Evolutionary conservation across 768 basidiomycete genomes (phyloP).

Genomic region (Leccinum truebloodii): DNA sequence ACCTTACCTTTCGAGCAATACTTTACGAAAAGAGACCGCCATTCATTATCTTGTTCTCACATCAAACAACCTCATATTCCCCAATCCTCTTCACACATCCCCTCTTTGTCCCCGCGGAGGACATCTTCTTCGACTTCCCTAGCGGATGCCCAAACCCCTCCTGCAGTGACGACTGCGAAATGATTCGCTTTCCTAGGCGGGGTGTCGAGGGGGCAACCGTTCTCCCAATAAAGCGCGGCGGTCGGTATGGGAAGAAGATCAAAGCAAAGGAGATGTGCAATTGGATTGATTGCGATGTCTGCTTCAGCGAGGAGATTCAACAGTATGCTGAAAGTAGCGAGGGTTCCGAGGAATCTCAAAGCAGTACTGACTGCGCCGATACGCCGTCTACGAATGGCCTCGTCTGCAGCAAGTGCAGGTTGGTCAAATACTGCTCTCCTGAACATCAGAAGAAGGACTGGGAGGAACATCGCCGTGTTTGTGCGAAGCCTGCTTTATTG

Average conservation of each 20-base stretch:
- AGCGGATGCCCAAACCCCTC: slow-evolving; percentile 79
- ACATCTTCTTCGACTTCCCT: slow-evolving; percentile 76
- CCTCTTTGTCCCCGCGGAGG: slow-evolving; percentile 67
- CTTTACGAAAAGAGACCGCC: slow-evolving; percentile 75
- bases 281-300: slow-evolving; percentile 73
- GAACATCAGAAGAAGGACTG: slow-evolving; percentile 78
- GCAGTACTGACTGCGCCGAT: slow-evolving; percentile 39
- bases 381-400: slow-evolving; percentile 45
- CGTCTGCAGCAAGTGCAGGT: slow-evolving; percentile 74
- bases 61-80: slow-evolving; percentile 78
- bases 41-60: slow-evolving; percentile 77
- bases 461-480: slow-evolving; percentile 76
- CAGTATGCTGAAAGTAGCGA: slow-evolving; percentile 40
- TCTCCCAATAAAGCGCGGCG: slow-evolving; percentile 61
- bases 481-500: slow-evolving; percentile 39
- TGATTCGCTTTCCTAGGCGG: slow-evolving; percentile 74
- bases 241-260: slow-evolving; percentile 48
- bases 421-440: slow-evolving; percentile 76
- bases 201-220: slow-evolving; percentile 63
- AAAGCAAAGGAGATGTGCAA: slow-evolving; percentile 73
- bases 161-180: slow-evolving; percentile 80
- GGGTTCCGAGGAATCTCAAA: slow-evolving; percentile 48
- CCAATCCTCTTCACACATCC: slow-evolving; percentile 79
- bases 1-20: slow-evolving; percentile 74
- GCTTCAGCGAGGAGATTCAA: slow-evolving; percentile 50